Percentiles rank a stretch among this genome's conserved stretches.
Conservation (phyloP, 2,329 filamentous ascomycete species). For the Arthrobotrys megalospora region DNA sequence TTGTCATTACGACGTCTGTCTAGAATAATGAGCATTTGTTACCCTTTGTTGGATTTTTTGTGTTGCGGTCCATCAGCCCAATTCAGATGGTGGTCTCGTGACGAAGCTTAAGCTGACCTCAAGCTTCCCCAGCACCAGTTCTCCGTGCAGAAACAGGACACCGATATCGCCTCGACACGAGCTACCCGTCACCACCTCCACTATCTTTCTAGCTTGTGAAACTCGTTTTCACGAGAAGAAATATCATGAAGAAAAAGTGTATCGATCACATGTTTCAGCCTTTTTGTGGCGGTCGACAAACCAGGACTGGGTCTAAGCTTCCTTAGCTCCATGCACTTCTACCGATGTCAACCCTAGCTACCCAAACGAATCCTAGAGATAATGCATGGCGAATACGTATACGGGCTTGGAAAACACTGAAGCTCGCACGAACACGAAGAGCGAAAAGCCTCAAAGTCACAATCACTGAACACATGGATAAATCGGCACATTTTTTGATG, state of each 20-base stretch:
- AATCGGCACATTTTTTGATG: constrained; percentile 54
- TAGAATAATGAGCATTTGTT: background rate
- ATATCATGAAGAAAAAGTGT: background rate
- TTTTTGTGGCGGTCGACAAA: constrained; percentile 1
- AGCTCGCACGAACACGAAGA: constrained; percentile 7
- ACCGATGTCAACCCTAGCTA: constrained; percentile 18
- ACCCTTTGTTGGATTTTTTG: constrained; percentile 45
- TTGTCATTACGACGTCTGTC: background rate
- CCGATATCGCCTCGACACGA: constrained; percentile 19
- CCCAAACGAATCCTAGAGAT: constrained; percentile 3
- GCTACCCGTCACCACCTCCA: constrained; percentile 2
- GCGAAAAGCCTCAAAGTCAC: constrained; percentile 34
- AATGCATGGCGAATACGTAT: constrained; percentile 13
- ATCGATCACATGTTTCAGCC: constrained; percentile 15
- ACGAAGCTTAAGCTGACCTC: constrained; percentile 10
- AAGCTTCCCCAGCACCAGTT: background rate
- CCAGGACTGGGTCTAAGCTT: constrained; percentile 43
- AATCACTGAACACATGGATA: constrained; percentile 29
- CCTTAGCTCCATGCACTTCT: constrained; percentile 46
- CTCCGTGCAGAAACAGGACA: background rate
- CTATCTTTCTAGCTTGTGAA: background rate
- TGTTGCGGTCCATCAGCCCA: constrained; percentile 15
- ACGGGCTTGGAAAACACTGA: background rate
- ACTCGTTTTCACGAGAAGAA: background rate
- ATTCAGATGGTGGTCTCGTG: constrained; percentile 34